Base-by-base conservation (phyloP, 805 yeast genomes). In the Starmera dryadoides region DNA sequence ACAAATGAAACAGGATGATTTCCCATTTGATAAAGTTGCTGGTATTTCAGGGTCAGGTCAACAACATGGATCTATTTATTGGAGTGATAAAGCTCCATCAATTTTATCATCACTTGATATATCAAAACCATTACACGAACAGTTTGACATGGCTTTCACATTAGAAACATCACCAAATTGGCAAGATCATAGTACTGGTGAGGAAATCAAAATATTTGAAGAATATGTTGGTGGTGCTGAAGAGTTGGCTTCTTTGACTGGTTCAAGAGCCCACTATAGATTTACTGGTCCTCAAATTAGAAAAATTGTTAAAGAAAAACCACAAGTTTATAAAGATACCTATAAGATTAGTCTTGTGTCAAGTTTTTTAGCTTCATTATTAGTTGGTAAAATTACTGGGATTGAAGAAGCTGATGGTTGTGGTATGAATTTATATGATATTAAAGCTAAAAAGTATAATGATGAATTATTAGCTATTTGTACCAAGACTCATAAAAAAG, bases 221-320 rank as follows among this genome's bases (percentile, higher is more conserved):
- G 55, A 56, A 1, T 65, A 65, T 2, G 73, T 73, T 10, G 88
- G 85, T 3, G 93, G 89, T 22, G 62, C 72, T 11, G 66, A 64
- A 23, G 50, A 62, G 6, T 62, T 88, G 53, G 88, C 94, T 7
- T 50, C 64, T 29, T 59, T 81, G 19, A 82, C 95, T 0, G 96
- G 97, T 2, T 84, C 95, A 3, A 75, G 81, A 50, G 95, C 95
- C 2, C 96, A 88, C 60, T 83, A 82, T 53, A 68, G 96, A 43
- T 88, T 88, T 55, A 87, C 96, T 0, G 96, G 96, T 0, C 77
- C 91, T n/a, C 97, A 88, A 63, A 86, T 88, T 38, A 66, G 91
- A 47, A 86, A 85, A 51, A 61, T 87, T 34, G 75, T 75, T 3
- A 67, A 76, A 37, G 58, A 63, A 2, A 67, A 71, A 33, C 75